Percentiles rank a stretch among this genome's conserved stretches.
Conservation (phyloP, 2,329 filamentous ascomycete species). For the Nemania serpens region DNA sequence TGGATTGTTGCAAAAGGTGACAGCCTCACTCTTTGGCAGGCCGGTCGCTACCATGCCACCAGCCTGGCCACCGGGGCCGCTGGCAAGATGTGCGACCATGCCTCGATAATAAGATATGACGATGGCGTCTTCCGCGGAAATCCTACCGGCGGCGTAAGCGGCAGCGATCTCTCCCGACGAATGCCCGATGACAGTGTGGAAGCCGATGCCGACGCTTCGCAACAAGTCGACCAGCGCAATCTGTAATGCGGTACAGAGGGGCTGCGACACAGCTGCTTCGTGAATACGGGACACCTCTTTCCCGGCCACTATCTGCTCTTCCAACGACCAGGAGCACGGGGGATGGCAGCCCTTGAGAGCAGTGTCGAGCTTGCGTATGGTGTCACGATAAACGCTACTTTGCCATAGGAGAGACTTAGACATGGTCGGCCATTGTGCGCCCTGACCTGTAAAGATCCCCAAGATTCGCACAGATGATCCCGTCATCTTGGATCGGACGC, state of each 20-base stretch:
- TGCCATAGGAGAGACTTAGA: constrained; percentile 38
- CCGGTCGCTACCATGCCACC: constrained; percentile 40
- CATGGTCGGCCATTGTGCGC: constrained; percentile 45
- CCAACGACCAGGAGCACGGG: constrained; percentile 42
- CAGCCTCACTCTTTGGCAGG: constrained; percentile 36
- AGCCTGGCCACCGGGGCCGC: constrained; percentile 31
- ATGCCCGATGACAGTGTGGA: constrained; percentile 41
- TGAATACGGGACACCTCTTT: constrained; percentile 39
- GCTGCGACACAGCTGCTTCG: constrained; percentile 52
- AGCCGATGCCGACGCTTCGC: constrained; percentile 32
- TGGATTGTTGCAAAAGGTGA: constrained; percentile 30
- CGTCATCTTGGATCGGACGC: constrained; percentile 31
- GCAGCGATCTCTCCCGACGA: constrained; percentile 42
- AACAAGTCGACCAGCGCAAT: constrained; percentile 49
- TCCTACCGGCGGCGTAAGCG: constrained; percentile 39
- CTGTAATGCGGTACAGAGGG: constrained; percentile 59
- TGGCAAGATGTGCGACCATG: constrained; percentile 32
- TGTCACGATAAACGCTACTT: constrained; percentile 40
- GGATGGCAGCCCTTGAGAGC: constrained; percentile 32
- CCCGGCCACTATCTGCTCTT: constrained; percentile 42
- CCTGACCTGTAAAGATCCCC: constrained; percentile 45
- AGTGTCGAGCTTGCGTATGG: constrained; percentile 43
- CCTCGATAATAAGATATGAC: constrained; percentile 41
- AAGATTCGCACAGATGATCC: constrained; percentile 35
- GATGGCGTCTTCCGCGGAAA: constrained; percentile 39